Evolutionary conservation across 768 basidiomycete species (phyloP), one percentile per base, ranked within the genome.

Genomic region (Cystofilobasidium macerans): DNA sequence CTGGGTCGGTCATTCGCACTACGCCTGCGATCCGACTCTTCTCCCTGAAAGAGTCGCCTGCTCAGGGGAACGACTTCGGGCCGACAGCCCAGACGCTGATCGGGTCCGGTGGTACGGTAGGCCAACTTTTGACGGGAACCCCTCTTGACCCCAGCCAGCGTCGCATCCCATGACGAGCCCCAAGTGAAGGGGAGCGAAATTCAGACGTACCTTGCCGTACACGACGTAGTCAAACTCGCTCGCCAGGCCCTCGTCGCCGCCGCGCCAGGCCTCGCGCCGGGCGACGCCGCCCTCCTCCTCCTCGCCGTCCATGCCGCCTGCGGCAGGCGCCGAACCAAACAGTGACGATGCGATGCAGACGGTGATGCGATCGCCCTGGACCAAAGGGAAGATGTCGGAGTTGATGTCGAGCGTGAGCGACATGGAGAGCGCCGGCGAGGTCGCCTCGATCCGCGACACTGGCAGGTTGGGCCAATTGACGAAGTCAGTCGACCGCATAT

Each of bases 191-290:
- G 22, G 3, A 14, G 9, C 42, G 53, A 28, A 13, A 13, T 0
- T 3, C 9, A 30, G 35, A 71, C 79, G 70, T 70, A 93, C 91
- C 85, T 93, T 98, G 36, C 94, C 94, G 75, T 89, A 92, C 92
- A 97, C 97, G 70, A 99, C 94, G 79, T 98, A 99, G 73, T 97
- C 93, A 73, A 91, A 99, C 70, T 98, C 92, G 66, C 91, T 87
- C 69, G 97, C 94, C 32, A 99, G 14, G 85, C 93, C 74, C 82
- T 81, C 70, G 80, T 82, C 18, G 83, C 89, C 77, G 85, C 91
- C 42, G 63, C 85, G 84, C 87, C 62, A 80, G 75, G 68, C 78
- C 79, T 74, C 78, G 72, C 65, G 69, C 69, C 72, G 74, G 26
- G 69, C 69, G 63, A 70, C 70, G 2, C 57, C 69, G 26, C 65